Evolutionary conservation across 2,329 filamentous ascomycete genomes (phyloP).

Genomic region (Passalora sequoiae): DNA sequence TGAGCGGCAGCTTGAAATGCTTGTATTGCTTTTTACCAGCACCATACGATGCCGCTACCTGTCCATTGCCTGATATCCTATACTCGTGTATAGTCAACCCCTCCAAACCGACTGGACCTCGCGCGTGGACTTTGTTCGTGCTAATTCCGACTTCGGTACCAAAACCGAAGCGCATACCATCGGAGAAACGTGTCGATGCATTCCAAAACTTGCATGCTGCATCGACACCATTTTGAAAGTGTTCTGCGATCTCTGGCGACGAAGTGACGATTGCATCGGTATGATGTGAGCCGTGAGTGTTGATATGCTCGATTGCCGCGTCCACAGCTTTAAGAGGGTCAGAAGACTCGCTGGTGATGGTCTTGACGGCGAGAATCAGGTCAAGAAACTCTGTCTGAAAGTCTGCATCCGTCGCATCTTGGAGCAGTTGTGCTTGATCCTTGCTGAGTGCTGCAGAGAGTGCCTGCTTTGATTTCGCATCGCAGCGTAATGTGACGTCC

Average conservation of each 20-base stretch:
- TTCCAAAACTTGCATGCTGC: conserved; percentile 97
- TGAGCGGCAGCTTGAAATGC: conserved; percentile 48
- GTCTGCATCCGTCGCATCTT: conserved; percentile 64
- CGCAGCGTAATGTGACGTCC: conserved; percentile 79
- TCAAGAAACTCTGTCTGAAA: conserved; percentile 87
- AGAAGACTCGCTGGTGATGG: conserved; percentile 47
- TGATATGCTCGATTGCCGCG: conserved; percentile 81
- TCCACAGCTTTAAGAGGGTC: conserved; percentile 42
- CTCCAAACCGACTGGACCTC: conserved; percentile 89
- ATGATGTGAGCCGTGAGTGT: conserved; percentile 85
- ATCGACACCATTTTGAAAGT: conserved; percentile 80
- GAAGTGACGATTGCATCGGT: conserved; percentile 85
- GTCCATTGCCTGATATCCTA: conserved; percentile 75
- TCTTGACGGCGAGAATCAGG: conserved; percentile 77
- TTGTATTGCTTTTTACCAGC: conserved; percentile 50
- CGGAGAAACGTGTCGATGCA: conserved; percentile 85
- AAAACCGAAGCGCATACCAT: conserved; percentile 96
- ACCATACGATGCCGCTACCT: conserved; percentile 71
- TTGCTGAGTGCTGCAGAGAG: conserved; percentile 48
- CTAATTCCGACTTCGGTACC: conserved; percentile 97
- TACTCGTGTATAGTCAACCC: conserved; percentile 98
- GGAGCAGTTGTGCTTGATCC: conserved; percentile 44
- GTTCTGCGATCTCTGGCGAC: conserved; percentile 62
- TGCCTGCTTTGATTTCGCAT: conserved; percentile 60
- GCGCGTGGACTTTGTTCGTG: conserved; percentile 95